Conservation (phyloP, 2,329 filamentous ascomycete species). For the Calonectria montana region DNA sequence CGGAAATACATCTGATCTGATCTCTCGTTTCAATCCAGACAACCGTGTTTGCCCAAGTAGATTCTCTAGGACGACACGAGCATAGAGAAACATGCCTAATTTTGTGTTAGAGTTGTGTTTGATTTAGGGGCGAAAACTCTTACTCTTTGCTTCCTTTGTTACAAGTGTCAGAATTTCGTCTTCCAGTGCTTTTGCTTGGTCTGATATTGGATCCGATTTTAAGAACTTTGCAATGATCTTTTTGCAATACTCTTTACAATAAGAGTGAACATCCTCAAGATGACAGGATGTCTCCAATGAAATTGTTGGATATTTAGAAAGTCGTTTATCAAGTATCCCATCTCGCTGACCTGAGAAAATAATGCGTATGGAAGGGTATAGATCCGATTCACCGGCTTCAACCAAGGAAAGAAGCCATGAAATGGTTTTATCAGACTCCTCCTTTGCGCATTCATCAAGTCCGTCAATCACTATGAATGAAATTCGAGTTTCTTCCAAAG, state of each 20-base stretch:
- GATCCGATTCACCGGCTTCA: background rate
- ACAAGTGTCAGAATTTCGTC: constrained; percentile 6
- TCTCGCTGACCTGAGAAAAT: constrained; percentile 23
- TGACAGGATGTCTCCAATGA: constrained; percentile 19
- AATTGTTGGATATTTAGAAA: constrained; percentile 15
- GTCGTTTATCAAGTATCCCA: constrained; percentile 4
- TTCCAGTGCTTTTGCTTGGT: background rate
- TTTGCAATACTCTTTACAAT: constrained; percentile 1
- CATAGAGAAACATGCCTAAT: constrained; percentile 30
- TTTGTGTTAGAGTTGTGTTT: background rate
- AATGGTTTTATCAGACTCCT: background rate
- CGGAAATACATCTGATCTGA: constrained; percentile 10
- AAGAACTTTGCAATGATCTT: background rate
- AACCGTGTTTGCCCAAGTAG: constrained; percentile 1
- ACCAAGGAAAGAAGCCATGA: constrained; percentile 10
- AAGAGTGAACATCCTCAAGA: constrained; percentile 11
- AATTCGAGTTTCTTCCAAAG: background rate
- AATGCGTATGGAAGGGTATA: background rate
- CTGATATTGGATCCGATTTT: background rate
- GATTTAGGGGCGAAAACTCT: background rate
- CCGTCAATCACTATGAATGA: constrained; percentile 18
- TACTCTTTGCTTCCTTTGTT: constrained; percentile 10
- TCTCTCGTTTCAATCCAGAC: constrained; percentile 12
- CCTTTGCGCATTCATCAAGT: constrained; percentile 17
- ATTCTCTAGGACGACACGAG: constrained; percentile 24